These are phyloP conservation scores for Punica granatum DNA, from an alignment of 345 rosid species.

Conservation along the genomic window DNA sequence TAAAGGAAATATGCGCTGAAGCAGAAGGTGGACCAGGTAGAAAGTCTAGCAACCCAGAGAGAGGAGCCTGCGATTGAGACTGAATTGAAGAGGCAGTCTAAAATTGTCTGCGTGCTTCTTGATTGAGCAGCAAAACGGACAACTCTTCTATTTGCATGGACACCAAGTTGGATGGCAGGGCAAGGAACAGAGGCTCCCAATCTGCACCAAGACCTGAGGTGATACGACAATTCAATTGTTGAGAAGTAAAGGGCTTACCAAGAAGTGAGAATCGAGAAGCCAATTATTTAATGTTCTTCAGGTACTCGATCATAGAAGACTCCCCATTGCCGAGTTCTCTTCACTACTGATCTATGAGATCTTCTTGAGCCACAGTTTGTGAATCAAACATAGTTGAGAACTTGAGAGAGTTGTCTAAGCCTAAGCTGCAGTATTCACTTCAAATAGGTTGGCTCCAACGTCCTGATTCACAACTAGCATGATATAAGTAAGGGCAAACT, in stretches of 20 bases:
- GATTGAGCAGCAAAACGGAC: no score
- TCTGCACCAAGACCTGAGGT: no score
- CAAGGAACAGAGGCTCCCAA: no score
- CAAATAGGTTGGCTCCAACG: background rate
- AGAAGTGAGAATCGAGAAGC: background rate
- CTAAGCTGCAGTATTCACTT: background rate
- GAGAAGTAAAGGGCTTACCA: background rate
- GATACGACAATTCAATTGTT: background rate
- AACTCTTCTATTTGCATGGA: no score
- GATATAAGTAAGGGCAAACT: no score
- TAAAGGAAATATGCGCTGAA: no score
- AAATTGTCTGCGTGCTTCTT: background rate
- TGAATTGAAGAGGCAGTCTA: background rate
- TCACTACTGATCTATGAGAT: background rate
- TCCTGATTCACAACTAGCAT: background rate
- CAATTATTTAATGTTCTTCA: background rate
- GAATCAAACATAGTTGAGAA: no score
- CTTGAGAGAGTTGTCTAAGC: background rate
- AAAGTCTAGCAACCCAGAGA: no score
- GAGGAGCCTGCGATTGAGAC: background rate
- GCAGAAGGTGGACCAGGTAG: no score
- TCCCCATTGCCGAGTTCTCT: background rate
- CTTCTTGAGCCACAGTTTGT: no score
- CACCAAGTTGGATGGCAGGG: no score
- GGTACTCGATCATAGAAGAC: background rate